These are phyloP conservation scores for Salvia sclarea DNA, from an alignment of 305 asterid genomes.

Conservation along the genomic window DNA sequence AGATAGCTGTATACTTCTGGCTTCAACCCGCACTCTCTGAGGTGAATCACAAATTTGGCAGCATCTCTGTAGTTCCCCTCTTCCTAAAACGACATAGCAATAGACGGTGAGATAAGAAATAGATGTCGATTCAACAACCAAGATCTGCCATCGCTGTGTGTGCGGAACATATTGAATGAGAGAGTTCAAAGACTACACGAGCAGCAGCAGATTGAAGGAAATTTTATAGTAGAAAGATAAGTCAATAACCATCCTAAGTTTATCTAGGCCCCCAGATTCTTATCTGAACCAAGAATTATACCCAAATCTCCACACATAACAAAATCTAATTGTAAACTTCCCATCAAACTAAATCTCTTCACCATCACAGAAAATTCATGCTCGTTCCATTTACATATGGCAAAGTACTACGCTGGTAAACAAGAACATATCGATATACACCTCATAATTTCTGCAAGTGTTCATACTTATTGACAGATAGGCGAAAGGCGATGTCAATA, in stretches of 20 bases:
- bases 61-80: conserved; percentile 80
- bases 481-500: background rate
- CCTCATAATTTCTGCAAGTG: background rate
- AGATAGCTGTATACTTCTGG: conserved; percentile 89
- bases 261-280: background rate
- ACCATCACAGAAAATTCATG: background rate
- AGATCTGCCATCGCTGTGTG: background rate
- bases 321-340: background rate
- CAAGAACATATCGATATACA: background rate
- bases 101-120: background rate
- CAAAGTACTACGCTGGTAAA: background rate
- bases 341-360: background rate
- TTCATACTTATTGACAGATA: background rate
- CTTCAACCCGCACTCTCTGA: conserved; percentile 68
- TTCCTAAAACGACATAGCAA: conserved; percentile 50
- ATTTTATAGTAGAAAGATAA: background rate
- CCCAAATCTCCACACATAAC: background rate
- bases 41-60: conserved; percentile 64
- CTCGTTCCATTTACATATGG: background rate
- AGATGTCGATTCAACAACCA: background rate
- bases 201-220: background rate
- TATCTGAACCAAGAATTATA: background rate
- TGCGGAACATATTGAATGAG: conserved; percentile 7
- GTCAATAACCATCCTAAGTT: background rate
- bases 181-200: background rate